A percentile compares a stretch with the other conserved stretches of the same genome.
Evolutionary conservation across 2,329 filamentous ascomycete genomes (phyloP).

Genomic region (Stylonectria norvegica): DNA sequence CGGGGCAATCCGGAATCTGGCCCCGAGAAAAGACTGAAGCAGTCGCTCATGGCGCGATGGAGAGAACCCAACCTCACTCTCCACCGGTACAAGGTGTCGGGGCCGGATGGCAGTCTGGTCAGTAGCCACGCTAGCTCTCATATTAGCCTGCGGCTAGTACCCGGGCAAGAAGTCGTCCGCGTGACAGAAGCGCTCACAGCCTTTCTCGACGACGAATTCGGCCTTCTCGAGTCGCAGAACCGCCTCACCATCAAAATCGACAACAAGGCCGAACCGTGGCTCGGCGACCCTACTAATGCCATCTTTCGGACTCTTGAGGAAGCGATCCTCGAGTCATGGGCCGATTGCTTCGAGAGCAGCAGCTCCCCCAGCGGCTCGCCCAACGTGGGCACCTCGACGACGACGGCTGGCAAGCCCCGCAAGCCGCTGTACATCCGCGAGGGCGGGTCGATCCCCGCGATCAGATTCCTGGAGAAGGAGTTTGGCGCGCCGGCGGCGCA

Average conservation of each 20-base stretch:
- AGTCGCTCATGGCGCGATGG: constrained; percentile 89
- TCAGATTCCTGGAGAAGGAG: constrained; percentile 90
- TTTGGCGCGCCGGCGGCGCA: constrained; percentile 89
- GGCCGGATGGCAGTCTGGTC: constrained; percentile 87
- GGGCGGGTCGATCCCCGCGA: constrained; percentile 91
- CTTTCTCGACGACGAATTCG: constrained; percentile 71
- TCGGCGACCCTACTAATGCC: constrained; percentile 85
- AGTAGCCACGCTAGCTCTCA: constrained; percentile 84
- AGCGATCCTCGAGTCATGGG: constrained; percentile 84
- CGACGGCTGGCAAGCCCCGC: constrained; percentile 34
- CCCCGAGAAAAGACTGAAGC: constrained; percentile 67
- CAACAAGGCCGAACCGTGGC: constrained; percentile 92
- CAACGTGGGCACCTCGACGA: constrained; percentile 10
- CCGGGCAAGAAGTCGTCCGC: constrained; percentile 82
- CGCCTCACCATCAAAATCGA: constrained; percentile 78
- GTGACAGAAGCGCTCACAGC: constrained; percentile 64
- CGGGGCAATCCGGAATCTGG: constrained; percentile 61
- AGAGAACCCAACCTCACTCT: constrained; percentile 92
- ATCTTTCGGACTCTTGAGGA: constrained; percentile 87
- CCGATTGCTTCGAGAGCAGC: constrained; percentile 44
- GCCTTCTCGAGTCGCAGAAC: constrained; percentile 74
- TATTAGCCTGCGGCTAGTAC: constrained; percentile 86
- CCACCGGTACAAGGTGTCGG: constrained; percentile 88
- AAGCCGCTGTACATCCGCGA: constrained; percentile 92
- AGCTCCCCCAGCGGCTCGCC: constrained; percentile 8